Evolutionary conservation across 345 rosid species (phyloP).

Genomic region (Eucalyptus grandis): DNA sequence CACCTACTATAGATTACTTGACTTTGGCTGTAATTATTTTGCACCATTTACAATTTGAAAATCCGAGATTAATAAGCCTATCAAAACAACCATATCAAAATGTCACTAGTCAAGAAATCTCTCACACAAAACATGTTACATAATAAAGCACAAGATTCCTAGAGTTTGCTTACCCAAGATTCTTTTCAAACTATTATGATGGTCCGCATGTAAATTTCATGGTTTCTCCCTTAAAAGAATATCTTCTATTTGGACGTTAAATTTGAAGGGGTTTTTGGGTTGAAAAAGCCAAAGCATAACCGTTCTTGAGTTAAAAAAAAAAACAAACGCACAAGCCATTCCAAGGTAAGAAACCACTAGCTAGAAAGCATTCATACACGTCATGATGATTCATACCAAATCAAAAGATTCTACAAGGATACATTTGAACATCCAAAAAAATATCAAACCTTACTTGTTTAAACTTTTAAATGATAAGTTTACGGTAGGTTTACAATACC

Average conservation of each 20-base stretch:
- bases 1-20: not conserved
- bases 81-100: rapidly evolving
- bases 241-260: not conserved
- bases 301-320: not conserved
- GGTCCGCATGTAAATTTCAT: too few relatives aligned
- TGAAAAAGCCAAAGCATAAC: not conserved
- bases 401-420: not conserved
- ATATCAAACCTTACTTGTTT: not conserved
- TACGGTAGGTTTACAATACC: not conserved
- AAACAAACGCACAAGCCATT: not conserved
- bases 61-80: not conserved
- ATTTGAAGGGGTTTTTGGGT: not conserved
- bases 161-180: not conserved
- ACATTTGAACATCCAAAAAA: not conserved
- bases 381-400: not conserved
- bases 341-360: not conserved
- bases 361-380: not conserved
- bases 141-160: rapidly evolving
- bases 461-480: not conserved
- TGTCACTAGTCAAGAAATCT: not conserved
- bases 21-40: not conserved
- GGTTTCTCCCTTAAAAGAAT: not conserved
- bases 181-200: not conserved
- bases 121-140: not conserved
- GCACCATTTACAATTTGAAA: not conserved